phyloP scores from a whole-genome alignment of 2,329 filamentous ascomycete genomes.

The Rutstroemia sp. region DNA sequence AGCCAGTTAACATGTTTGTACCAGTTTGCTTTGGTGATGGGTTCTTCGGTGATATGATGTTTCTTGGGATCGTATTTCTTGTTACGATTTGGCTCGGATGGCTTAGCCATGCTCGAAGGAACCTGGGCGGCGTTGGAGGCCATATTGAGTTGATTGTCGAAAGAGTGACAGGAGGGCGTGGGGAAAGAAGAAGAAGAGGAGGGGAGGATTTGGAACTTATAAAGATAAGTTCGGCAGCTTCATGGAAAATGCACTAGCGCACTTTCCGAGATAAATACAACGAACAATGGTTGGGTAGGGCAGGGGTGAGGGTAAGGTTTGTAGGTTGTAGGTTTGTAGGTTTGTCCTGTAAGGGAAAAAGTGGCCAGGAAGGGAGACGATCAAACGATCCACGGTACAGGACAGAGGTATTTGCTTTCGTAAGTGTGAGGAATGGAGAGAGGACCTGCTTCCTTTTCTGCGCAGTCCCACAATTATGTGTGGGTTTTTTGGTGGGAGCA shows the following conservation, averaged over 20 bases:
- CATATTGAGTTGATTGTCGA: slow-evolving; percentile 13
- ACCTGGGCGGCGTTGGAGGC: slow-evolving; percentile 13
- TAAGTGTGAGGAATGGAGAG: background rate
- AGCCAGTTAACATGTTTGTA: slow-evolving; percentile 93
- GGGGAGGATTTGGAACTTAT: background rate
- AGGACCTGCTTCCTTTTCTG: no score
- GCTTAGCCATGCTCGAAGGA: slow-evolving; percentile 24
- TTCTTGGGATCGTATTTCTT: slow-evolving; percentile 54
- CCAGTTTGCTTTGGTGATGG: slow-evolving; percentile 78
- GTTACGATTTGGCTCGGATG: slow-evolving; percentile 23
- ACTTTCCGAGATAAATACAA: background rate
- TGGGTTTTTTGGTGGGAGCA: no score
- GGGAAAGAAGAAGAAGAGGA: background rate
- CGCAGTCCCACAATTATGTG: no score
- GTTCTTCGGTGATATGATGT: slow-evolving; percentile 76
- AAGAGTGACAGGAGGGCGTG: slow-evolving; percentile 4
- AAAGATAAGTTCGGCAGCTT: background rate
- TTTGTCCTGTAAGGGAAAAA: background rate
- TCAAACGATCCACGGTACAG: no score
- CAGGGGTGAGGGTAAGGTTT: background rate
- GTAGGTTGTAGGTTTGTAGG: no score
- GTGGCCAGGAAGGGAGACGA: background rate
- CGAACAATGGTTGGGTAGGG: background rate
- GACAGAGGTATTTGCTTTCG: no score
- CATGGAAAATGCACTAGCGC: background rate